Conservation (phyloP, 2,329 filamentous ascomycete species). For the Fusarium annulatum region DNA sequence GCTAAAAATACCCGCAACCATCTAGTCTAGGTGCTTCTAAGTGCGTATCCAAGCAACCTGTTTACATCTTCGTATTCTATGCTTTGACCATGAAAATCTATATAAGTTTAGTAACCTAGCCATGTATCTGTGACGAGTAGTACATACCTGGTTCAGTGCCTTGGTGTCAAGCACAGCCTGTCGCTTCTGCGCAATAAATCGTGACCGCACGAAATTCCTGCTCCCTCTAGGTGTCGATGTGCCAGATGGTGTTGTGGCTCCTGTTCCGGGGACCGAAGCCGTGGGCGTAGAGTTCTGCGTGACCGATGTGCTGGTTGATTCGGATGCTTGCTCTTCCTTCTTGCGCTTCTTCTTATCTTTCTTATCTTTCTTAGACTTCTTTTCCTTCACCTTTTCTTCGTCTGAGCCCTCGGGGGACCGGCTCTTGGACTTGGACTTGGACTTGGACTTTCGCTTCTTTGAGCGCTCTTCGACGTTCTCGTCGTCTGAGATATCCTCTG, state of each 20-base stretch:
- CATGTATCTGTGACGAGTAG: not conserved
- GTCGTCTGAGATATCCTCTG: conserved; percentile 35
- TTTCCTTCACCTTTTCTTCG: conserved; percentile 45
- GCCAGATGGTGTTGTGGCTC: conserved; percentile 55
- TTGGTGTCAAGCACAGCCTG: conserved; percentile 83
- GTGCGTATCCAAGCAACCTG: not conserved
- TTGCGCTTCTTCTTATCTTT: conserved; percentile 63
- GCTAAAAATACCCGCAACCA: not conserved
- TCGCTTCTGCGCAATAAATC: conserved; percentile 90
- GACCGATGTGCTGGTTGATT: conserved; percentile 25
- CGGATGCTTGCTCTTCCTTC: conserved; percentile 52
- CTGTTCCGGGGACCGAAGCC: conserved; percentile 49
- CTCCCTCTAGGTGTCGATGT: conserved; percentile 62
- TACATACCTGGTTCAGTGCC: conserved; percentile 83
- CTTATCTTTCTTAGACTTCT: conserved; percentile 56
- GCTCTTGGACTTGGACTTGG: conserved; percentile 44
- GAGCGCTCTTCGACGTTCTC: conserved; percentile 46
- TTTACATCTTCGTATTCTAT: conserved; percentile 27
- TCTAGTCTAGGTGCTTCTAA: conserved; percentile 18
- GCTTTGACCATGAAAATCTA: conserved; percentile 78
- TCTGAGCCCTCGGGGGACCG: conserved; percentile 43
- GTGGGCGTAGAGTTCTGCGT: conserved; percentile 40
- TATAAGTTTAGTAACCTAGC: conserved; percentile 6
- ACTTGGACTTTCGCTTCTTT: conserved; percentile 50
- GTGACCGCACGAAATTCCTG: conserved; percentile 79